phyloP scores from a whole-genome alignment of 2,329 filamentous ascomycete species.

The Chaetomium olivaceum region DNA sequence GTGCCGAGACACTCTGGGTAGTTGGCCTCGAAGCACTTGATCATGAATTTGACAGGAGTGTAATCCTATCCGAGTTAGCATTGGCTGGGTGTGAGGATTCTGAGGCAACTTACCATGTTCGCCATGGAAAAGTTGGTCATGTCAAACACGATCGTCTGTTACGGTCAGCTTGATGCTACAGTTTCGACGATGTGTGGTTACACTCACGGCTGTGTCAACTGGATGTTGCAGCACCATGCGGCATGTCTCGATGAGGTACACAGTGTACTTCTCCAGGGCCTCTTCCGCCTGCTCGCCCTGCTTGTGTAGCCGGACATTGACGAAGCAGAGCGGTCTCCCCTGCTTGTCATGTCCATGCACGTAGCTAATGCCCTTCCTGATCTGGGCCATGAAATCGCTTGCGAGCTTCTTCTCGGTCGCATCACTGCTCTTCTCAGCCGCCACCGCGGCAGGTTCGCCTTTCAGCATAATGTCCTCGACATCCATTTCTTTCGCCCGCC shows the following conservation, averaged over 20 bases:
- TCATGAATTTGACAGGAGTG: conserved; percentile 96
- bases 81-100: neutral
- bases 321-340: conserved; percentile 82
- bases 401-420: conserved; percentile 64
- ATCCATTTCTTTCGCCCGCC: conserved; percentile 79
- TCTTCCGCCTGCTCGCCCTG: conserved; percentile 80
- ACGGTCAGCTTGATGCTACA: conserved; percentile 23
- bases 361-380: conserved; percentile 90
- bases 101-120: conserved; percentile 72
- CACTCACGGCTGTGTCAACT: conserved; percentile 85
- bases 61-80: conserved; percentile 65
- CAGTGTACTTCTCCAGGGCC: conserved; percentile 83
- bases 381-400: conserved; percentile 77
- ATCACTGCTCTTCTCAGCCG: conserved; percentile 58
- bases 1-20: conserved; percentile 91
- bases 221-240: conserved; percentile 76
- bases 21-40: conserved; percentile 98
- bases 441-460: conserved; percentile 70
- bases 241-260: conserved; percentile 93
- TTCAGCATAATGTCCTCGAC: conserved; percentile 83
- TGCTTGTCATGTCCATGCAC: conserved; percentile 83
- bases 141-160: conserved; percentile 86
- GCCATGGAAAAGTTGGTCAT: conserved; percentile 92
- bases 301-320: conserved; percentile 79
- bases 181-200: conserved; percentile 13